These are phyloP conservation scores for Bassia scoparia DNA, from an alignment of 148 eudicot genomes.

Conservation along the genomic window DNA sequence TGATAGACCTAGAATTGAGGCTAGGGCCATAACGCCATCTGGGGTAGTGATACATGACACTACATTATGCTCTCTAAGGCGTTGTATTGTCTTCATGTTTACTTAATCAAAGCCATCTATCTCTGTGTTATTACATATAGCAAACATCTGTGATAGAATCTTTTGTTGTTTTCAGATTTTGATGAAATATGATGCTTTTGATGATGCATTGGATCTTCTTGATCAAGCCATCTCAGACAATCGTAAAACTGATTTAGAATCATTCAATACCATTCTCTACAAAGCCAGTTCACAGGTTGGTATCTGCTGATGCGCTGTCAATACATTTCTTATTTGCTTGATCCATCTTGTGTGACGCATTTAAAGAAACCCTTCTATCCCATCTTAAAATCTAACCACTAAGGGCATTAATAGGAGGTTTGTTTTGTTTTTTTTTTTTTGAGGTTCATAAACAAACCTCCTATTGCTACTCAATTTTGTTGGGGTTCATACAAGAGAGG, in stretches of 20 bases:
- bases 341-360: not conserved
- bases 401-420: too few relatives aligned
- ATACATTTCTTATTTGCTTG: not conserved
- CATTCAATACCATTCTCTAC: slow-evolving; percentile 61
- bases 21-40: too few relatives aligned
- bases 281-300: slow-evolving; percentile 57
- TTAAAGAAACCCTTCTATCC: not conserved
- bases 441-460: too few relatives aligned
- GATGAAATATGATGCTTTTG: slow-evolving; percentile 49
- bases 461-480: too few relatives aligned
- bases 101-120: too few relatives aligned
- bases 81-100: too few relatives aligned
- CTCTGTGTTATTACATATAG: too few relatives aligned
- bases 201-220: slow-evolving; percentile 60
- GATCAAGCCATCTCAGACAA: slow-evolving; percentile 50
- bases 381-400: not conserved
- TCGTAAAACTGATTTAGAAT: slow-evolving; percentile 53
- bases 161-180: slow-evolving; percentile 45
- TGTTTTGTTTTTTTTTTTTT: too few relatives aligned
- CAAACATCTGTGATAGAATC: not conserved
- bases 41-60: too few relatives aligned
- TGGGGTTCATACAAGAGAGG: too few relatives aligned
- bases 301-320: slow-evolving; percentile 7
- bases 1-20: not conserved
- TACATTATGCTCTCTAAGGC: too few relatives aligned